Conservation (phyloP, 2,329 filamentous ascomycete species). For the Scedosporium dehoogii region DNA sequence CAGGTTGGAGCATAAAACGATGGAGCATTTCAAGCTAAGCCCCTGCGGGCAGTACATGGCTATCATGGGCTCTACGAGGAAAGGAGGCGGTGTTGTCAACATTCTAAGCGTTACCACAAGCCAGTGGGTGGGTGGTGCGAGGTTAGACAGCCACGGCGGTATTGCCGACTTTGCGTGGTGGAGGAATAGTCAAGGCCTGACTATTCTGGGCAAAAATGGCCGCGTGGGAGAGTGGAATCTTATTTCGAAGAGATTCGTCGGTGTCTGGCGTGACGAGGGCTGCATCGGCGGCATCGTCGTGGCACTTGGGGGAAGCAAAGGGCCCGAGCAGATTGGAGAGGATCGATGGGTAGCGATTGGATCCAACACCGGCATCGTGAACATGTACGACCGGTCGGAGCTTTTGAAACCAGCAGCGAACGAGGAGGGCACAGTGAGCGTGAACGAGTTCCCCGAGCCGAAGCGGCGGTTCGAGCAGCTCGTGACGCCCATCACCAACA, state of each 20-base stretch:
- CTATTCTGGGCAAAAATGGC: conserved; percentile 75
- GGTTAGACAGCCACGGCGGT: conserved; percentile 72
- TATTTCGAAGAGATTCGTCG: conserved; percentile 56
- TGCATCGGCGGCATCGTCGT: conserved; percentile 77
- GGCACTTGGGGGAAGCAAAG: conserved; percentile 61
- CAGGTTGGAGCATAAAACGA: conserved; percentile 71
- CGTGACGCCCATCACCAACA: conserved; percentile 69
- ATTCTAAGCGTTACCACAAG: conserved; percentile 68
- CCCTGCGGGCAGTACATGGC: conserved; percentile 83
- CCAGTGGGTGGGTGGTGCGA: conserved; percentile 79
- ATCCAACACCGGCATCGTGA: conserved; percentile 77
- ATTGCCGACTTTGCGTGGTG: conserved; percentile 93
- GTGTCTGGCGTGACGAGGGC: conserved; percentile 83
- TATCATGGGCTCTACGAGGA: conserved; percentile 66
- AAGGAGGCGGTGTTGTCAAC: conserved; percentile 83
- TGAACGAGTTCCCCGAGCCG: conserved; percentile 63
- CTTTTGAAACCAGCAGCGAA: conserved; percentile 35
- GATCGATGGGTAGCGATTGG: conserved; percentile 87
- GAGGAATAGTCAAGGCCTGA: conserved; percentile 71
- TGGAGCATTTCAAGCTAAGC: conserved; percentile 84
- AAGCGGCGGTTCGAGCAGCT: conserved; percentile 71
- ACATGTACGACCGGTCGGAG: conserved; percentile 76
- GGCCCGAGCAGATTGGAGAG: conserved; percentile 54
- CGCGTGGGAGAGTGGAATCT: conserved; percentile 86
- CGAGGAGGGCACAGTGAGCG: conserved; percentile 29